Evolutionary conservation across 192 early-diverging fungal species (phyloP).

Genomic region (Backusella westeae): DNA sequence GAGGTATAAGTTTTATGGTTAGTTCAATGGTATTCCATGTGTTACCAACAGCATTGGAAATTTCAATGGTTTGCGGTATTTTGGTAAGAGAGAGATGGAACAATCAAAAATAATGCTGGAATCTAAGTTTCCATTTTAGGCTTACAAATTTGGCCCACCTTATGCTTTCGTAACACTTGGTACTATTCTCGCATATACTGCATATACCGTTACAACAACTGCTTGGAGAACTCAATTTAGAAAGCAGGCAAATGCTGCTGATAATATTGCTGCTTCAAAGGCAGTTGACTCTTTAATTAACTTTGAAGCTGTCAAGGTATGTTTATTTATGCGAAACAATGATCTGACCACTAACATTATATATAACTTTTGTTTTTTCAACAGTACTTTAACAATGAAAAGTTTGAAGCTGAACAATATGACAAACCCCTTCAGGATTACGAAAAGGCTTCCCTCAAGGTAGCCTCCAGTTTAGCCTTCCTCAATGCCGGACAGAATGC

Average conservation of each 20-base stretch:
- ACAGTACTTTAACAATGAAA: constrained; percentile 89
- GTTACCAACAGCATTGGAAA: constrained; percentile 92
- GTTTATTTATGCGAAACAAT: constrained; percentile 21
- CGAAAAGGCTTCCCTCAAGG: constrained; percentile 90
- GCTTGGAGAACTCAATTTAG: constrained; percentile 83
- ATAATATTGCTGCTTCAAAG: constrained; percentile 91
- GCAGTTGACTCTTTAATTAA: constrained; percentile 97
- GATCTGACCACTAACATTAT: background rate
- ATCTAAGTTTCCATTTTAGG: constrained; percentile 36
- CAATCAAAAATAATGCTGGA: constrained; percentile 35
- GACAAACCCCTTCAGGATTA: constrained; percentile 87
- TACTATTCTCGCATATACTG: constrained; percentile 78
- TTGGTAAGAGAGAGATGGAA: constrained; percentile 58
- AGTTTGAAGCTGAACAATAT: constrained; percentile 87
- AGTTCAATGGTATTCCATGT: constrained; percentile 95
- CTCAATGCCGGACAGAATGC: constrained; percentile 95
- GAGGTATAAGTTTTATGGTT: constrained; percentile 97
- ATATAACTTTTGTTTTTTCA: background rate
- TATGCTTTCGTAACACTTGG: constrained; percentile 57
- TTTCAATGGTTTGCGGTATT: constrained; percentile 93
- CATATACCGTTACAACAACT: constrained; percentile 87
- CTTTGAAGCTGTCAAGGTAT: constrained; percentile 92
- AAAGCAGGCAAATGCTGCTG: constrained; percentile 91
- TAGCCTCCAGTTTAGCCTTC: constrained; percentile 82
- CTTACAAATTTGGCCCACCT: constrained; percentile 51